Evolutionary conservation across 2,329 filamentous ascomycete species (phyloP), one percentile per base, ranked within the genome.

Genomic region (Aschersonia sp.): DNA sequence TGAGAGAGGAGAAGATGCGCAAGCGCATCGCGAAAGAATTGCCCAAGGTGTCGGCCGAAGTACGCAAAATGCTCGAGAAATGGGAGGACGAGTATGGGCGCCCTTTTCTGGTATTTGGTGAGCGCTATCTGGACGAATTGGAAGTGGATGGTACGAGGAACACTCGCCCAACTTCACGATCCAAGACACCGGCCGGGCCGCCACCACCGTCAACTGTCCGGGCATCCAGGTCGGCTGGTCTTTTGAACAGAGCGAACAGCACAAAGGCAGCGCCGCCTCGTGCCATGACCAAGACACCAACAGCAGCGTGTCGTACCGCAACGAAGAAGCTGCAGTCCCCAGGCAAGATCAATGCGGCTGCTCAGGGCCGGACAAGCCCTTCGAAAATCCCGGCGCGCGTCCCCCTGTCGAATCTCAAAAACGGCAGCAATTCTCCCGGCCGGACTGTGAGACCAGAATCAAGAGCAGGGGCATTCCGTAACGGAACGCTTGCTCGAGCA

Each of bases 1-100:
- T 98, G 46, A 78, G 92, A 32, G 92, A 98, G 61, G 92, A 98
- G 68, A 98, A 97, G 75, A 94, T 95, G 87, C 81, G 92, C 51
- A 98, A 98, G 76, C 78, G 89, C 49, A 96, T 98, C 52, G 78
- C 89, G 30, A 98, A 97, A 65, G 92, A 98, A 60, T 71, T 98
- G 32, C 92, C 92, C 48, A 97, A 94, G 69, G 75, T 98, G 42
- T 82, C 90, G 49, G 76, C 75, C 0, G 88, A 97, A n/a, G 68
- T 98, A 50, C 78, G 78, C 54, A 90, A 82, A 62, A 73, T 77
- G n/a, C 74, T 98, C 31, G 85, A 90, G 60, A 69, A 75, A 43
- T 98, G 87, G 81, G 92, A 98, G 62, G 84, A 94, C 47, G 92
- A 97, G 60, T 96, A 90, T 62, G 90, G 88, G 4, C 80, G 88